phyloP scores from a whole-genome alignment of 495 filamentous ascomycete species.

The Tuber umbilicatum region DNA sequence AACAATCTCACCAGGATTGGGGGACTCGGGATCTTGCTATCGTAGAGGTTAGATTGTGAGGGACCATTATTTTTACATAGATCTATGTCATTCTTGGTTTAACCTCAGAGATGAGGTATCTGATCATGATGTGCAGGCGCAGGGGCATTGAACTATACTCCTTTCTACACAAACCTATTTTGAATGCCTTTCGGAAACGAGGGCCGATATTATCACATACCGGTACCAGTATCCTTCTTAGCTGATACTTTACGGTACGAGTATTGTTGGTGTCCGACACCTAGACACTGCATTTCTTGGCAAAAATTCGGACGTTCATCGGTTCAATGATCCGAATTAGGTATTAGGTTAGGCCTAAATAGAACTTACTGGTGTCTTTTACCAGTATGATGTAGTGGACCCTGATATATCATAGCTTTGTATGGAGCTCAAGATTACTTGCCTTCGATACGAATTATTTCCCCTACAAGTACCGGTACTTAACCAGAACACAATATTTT shows the following conservation, averaged over 20 bases:
- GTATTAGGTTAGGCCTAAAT: not conserved
- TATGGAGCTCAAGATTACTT: not conserved
- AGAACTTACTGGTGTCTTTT: not conserved
- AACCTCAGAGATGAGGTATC: not conserved
- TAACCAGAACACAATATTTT: not conserved
- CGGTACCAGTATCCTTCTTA: not conserved
- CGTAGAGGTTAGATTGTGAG: not conserved
- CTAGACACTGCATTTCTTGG: not conserved
- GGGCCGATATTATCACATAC: not conserved
- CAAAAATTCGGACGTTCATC: not conserved
- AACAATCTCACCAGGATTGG: not conserved
- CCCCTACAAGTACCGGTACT: not conserved
- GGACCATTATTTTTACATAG: not conserved
- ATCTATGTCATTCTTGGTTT: not conserved
- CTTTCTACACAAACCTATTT: not conserved
- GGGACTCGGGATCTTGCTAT: not conserved
- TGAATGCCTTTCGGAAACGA: not conserved
- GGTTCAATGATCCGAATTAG: not conserved
- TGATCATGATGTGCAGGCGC: not conserved
- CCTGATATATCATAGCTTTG: not conserved
- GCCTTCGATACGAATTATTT: not conserved
- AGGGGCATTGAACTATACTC: not conserved
- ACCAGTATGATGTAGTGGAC: not conserved
- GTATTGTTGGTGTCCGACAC: not conserved
- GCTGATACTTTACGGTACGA: not conserved